Conservation (phyloP, 2,329 filamentous ascomycete species). For the Penicillium sp. region DNA sequence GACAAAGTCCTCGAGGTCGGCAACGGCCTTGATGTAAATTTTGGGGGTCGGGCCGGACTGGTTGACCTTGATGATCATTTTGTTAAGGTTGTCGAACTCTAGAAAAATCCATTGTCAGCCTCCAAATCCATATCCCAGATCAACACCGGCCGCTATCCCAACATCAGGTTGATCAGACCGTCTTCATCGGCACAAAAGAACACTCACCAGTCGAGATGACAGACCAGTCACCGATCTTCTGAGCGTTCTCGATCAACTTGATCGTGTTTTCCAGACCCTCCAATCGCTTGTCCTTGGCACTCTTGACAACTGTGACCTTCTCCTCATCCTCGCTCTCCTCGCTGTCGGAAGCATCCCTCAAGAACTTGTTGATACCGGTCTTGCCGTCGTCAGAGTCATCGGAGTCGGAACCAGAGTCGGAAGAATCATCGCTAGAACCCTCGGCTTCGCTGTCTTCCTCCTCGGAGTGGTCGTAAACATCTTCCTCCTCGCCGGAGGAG, state of each 20-base stretch:
- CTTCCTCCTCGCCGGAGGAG: conserved; percentile 87
- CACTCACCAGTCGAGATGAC: conserved; percentile 80
- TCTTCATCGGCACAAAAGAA: neutral
- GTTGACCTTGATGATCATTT: conserved; percentile 75
- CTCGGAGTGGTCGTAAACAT: conserved; percentile 75
- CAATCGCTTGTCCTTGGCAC: conserved; percentile 94
- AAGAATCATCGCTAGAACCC: conserved; percentile 57
- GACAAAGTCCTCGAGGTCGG: conserved; percentile 91
- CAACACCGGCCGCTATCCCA: neutral
- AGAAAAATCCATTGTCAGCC: conserved; percentile 17
- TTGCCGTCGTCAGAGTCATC: conserved; percentile 57
- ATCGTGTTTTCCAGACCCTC: conserved; percentile 91
- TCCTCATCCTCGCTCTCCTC: conserved; percentile 85
- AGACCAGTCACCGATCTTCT: conserved; percentile 98
- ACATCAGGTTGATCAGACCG: neutral
- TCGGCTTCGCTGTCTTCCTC: conserved; percentile 58
- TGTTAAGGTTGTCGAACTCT: conserved; percentile 95
- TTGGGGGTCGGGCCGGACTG: conserved; percentile 79
- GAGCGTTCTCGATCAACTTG: conserved; percentile 88
- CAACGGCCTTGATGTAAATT: conserved; percentile 86
- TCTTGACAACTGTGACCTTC: conserved; percentile 82
- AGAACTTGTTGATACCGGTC: conserved; percentile 76
- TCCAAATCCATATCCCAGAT: conserved; percentile 2
- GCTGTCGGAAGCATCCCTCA: conserved; percentile 73
- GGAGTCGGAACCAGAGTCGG: conserved; percentile 53